Evolutionary conservation across 495 filamentous ascomycete genomes (phyloP).

Genomic region (Echria macrotheca): DNA sequence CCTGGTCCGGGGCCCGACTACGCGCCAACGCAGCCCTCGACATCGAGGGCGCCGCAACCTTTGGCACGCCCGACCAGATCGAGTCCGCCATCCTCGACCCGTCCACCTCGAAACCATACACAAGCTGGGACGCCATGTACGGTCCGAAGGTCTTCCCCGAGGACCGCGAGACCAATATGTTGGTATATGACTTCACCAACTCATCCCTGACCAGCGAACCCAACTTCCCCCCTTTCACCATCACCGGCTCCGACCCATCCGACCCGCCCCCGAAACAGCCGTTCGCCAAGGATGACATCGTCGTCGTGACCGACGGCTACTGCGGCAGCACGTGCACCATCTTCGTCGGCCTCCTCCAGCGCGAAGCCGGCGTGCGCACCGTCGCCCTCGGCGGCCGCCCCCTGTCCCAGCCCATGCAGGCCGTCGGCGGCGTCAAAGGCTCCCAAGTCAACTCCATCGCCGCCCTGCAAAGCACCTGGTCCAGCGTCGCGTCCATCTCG

Average conservation of each 20-base stretch:
- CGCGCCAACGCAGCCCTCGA: conserved; percentile 39
- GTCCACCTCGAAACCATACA: conserved; percentile 2
- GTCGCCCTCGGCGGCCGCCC: conserved; percentile 58
- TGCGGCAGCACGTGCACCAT: conserved; percentile 60
- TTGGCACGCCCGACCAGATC: background rate
- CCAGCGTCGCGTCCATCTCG: background rate
- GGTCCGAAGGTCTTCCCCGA: conserved; percentile 6
- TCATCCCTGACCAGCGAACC: conserved; percentile 20
- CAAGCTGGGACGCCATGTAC: conserved; percentile 4
- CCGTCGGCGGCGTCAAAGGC: conserved; percentile 57
- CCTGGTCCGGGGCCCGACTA: conserved; percentile 41
- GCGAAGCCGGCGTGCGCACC: conserved; percentile 53
- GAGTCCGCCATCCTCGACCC: conserved; percentile 17
- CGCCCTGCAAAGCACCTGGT: background rate
- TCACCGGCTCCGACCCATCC: conserved; percentile 20
- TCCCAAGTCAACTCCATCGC: conserved; percentile 17
- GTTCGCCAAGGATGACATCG: conserved; percentile 34
- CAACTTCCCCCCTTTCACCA: conserved; percentile 14
- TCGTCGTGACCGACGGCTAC: conserved; percentile 51
- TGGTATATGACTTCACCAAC: conserved; percentile 26
- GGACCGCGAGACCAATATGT: conserved; percentile 1
- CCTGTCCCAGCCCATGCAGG: conserved; percentile 50
- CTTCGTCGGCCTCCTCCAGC: conserved; percentile 52
- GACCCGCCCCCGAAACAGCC: conserved; percentile 25
- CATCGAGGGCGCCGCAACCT: conserved; percentile 28